A percentile compares a stretch with the other conserved stretches of the same genome.
Evolutionary conservation across 2,329 filamentous ascomycete species (phyloP).

Genomic region (Arthroderma sp.): DNA sequence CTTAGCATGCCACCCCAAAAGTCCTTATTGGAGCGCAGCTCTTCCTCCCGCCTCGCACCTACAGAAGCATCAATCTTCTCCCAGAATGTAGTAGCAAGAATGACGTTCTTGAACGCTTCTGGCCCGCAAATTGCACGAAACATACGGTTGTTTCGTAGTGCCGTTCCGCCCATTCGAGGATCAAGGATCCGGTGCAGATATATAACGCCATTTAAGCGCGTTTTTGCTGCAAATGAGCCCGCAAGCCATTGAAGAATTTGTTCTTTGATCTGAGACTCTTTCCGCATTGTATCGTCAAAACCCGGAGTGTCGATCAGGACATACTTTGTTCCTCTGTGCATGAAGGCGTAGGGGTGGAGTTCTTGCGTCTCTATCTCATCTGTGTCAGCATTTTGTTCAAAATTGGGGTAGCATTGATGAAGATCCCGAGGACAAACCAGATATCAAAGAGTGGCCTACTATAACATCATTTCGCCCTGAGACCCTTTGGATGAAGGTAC

Average conservation of each 20-base stretch:
- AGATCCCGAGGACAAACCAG: no score
- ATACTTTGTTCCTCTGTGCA: background rate
- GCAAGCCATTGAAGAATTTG: background rate
- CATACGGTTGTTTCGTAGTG: background rate
- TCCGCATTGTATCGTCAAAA: conserved; percentile 18
- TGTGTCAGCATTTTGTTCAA: no score
- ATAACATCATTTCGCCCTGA: no score
- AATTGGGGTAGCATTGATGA: no score
- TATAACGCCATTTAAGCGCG: background rate
- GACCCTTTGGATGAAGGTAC: conserved; percentile 5
- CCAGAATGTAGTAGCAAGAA: conserved; percentile 3
- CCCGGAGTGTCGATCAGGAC: conserved; percentile 24
- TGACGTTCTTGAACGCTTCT: background rate
- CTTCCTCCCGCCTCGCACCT: background rate
- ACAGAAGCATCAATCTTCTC: background rate
- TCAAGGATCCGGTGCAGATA: conserved; percentile 2
- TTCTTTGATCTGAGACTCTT: background rate
- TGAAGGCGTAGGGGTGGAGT: no score
- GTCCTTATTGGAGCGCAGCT: background rate
- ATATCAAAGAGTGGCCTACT: no score
- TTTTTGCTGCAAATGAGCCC: background rate
- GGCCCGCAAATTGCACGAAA: conserved; percentile 1
- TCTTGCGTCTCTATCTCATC: no score
- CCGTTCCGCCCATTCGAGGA: conserved; percentile 1
- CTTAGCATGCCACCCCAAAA: conserved; percentile 1